Base-by-base conservation (phyloP, 805 yeast species). In the Candida odintsovae region DNA sequence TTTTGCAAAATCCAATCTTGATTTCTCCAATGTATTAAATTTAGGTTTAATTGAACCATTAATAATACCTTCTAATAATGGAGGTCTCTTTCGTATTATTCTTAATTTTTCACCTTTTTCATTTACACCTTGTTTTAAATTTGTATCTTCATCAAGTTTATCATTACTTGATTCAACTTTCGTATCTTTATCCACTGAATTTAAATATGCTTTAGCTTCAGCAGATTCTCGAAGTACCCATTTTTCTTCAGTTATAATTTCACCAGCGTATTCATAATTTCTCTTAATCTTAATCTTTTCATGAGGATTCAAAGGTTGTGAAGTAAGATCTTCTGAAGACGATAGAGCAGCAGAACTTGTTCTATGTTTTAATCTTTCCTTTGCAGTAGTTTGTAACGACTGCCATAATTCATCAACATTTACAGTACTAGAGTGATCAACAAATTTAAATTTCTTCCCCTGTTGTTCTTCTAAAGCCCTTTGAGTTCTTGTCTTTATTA, bases 1-100 rank as follows among this genome's bases (percentile, higher is more conserved):
- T 41, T 86, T 80, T 1, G 95, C 95, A 96, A 98, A 94, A 66
- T 94, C 99, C 43, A 94, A 72, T 51, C 95, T 73, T 1, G 96
- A 86, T 66, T 94, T 94, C 62, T 94, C 98, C 52, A 94, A 70
- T 0, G 99, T 94, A 21, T 95, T 86, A 50, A 94, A 72, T 62
- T 89, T 92, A 28, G 87, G 80, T 54, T 85, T 82, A 52, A 83
- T 78, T 3, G 86, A 73, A 11, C 82, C 76, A 39, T 78, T 70
- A 40, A 89, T 76, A 33, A 90, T 90, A 47, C 83, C 87, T 61
- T 86, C 90, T 8, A 90, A 68, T 26, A 88, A 67, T 22, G 92
- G 82, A 3, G 86, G 83, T 52, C 96, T 73, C 59, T 86, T 89
- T 42, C 83, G 67, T 49, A 82, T 82, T 38, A 78, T 75, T 40